Evolutionary conservation across 306 rosid species (phyloP).

Genomic region (Dalbergia cultrata): DNA sequence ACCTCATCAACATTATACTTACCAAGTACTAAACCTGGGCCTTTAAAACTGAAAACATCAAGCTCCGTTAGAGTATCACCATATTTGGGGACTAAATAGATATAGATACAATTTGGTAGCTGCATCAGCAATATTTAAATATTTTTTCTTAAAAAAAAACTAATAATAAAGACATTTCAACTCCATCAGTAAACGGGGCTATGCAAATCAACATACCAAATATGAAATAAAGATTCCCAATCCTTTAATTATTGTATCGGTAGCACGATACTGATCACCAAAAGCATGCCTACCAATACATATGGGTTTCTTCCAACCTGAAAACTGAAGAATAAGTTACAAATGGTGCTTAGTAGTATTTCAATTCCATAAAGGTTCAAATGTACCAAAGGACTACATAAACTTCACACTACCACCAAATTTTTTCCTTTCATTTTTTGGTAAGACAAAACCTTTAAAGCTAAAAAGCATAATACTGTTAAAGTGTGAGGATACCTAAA

Average conservation of each 20-base stretch:
- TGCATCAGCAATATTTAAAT: conserved; percentile 25
- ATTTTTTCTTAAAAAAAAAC: background rate
- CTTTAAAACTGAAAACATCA: conserved; percentile 85
- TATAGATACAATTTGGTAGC: conserved; percentile 35
- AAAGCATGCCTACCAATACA: conserved; percentile 99
- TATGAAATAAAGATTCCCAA: conserved; percentile 94
- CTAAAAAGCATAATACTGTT: conserved; percentile 1
- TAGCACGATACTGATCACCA: conserved; percentile 98
- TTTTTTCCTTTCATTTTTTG: background rate
- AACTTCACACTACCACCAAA: conserved; percentile 25
- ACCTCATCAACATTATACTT: conserved; percentile 99
- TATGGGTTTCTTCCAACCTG: conserved; percentile 99
- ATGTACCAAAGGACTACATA: conserved; percentile 12
- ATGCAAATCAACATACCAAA: conserved; percentile 68
- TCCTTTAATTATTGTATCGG: conserved; percentile 75
- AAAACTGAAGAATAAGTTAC: conserved; percentile 53
- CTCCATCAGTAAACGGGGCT: conserved; percentile 19
- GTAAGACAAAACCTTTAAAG: background rate
- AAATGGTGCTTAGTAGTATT: conserved; percentile 37
- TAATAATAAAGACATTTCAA: conserved; percentile 30
- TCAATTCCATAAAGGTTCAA: conserved; percentile 41
- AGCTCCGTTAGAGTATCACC: conserved; percentile 75
- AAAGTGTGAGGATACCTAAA: conserved; percentile 4
- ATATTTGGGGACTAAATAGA: conserved; percentile 78
- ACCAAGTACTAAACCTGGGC: conserved; percentile 91